Conservation (phyloP, 352 stramenopile genomes). For the Phytopythium vexans region DNA sequence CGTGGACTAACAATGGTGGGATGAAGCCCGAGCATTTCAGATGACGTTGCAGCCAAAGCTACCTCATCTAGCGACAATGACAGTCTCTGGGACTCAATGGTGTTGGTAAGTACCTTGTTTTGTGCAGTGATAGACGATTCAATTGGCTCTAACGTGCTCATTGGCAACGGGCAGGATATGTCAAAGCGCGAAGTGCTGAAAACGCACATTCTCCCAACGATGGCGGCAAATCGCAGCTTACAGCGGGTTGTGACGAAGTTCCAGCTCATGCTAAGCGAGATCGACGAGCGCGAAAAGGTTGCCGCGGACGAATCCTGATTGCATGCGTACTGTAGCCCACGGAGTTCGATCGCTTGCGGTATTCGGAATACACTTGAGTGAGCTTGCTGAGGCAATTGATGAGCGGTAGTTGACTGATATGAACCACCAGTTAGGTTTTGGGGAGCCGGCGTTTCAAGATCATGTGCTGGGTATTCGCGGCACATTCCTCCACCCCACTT, state of each 20-base stretch:
- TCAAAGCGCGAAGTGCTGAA: conserved; percentile 76
- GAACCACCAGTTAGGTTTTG: too few species aligned
- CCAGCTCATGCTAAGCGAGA: conserved; percentile 79
- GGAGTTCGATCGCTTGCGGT: too few species aligned
- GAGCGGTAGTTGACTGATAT: too few species aligned
- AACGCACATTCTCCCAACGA: conserved; percentile 65
- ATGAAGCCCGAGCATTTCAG: too few species aligned
- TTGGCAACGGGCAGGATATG: conserved; percentile 33
- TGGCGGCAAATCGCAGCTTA: conserved; percentile 74
- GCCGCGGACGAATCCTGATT: conserved; percentile 1
- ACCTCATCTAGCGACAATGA: too few species aligned
- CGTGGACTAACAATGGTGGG: too few species aligned
- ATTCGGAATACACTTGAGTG: too few species aligned
- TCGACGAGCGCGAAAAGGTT: conserved; percentile 39
- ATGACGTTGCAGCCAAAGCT: too few species aligned
- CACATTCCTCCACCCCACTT: too few species aligned
- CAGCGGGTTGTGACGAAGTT: conserved; percentile 85
- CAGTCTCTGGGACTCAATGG: conserved; percentile 31
- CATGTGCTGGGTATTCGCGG: too few species aligned
- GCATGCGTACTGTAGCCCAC: neutral
- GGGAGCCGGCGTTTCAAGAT: too few species aligned
- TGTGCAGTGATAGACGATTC: neutral
- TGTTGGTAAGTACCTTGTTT: conserved; percentile 32
- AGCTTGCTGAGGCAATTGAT: too few species aligned
- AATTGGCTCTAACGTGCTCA: neutral